Base-by-base conservation (phyloP, 345 rosid genomes). In the Hibiscus tridactylites region DNA sequence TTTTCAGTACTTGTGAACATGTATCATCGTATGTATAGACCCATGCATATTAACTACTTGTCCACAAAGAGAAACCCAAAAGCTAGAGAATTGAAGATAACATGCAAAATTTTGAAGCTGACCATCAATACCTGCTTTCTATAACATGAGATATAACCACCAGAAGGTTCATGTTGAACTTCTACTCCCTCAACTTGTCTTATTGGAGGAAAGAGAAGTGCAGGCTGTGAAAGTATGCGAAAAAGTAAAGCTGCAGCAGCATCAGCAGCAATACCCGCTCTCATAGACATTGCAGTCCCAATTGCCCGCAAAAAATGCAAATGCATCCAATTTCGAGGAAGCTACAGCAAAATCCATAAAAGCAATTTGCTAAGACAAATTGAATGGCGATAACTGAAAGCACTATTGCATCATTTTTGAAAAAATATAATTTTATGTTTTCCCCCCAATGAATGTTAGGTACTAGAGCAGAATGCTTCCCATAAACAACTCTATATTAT, bases 251-350 rank as follows among this genome's bases (percentile, higher is more conserved):
- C 98, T 61, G 97, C 98, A 16, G 98, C 98, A 76, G 97, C 97
- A 79, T 94, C 98, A 72, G 98, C 97, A 75, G 98, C 98, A 75
- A 94, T 89, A 62, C 97, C 97, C 12, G 87, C 94, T 81, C 98
- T 88, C 98, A 91, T 94, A 73, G 98, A 94, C 97, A 94, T 94
- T 24, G 97, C 98, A 65, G 87, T 88, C 76, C 98, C 98, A 71
- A 94, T 94, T 54, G 98, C 98, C 61, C 98, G 95, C 88, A 94
- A 85, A 85, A 94, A 94, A 76, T 94, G 98, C 85, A 94, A 81
- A 83, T 94, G 98, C 98, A 94, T 86, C 98, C 98, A 94, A 80
- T 94, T 94, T 78, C 93, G 87, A 29, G 98, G 98, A 76, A 94
- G 91, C 98, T 94, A 73, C 79, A 87, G 60, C 63, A 81, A 67